Evolutionary conservation across 352 stramenopile genomes (phyloP).

Genomic region (Thraustochytrium striatum): DNA sequence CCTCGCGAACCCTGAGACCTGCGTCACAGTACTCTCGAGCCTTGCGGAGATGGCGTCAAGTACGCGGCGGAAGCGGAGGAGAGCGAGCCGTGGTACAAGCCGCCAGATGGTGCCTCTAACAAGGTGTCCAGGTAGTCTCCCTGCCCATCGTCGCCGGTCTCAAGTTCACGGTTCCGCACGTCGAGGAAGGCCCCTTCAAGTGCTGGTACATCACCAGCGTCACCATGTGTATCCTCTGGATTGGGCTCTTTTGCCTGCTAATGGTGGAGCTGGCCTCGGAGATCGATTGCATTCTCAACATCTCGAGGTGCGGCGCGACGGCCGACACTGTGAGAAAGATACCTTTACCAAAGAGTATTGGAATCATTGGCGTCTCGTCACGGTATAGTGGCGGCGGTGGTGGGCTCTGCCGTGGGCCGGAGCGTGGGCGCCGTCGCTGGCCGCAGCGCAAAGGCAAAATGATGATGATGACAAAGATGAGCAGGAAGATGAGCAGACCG

Average conservation of each 20-base stretch:
- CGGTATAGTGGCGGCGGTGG: too few relatives aligned
- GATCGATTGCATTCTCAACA: slow-evolving; percentile 53
- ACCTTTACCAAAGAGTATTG: too few relatives aligned
- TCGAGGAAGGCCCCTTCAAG: slow-evolving; percentile 28
- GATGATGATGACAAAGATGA: slow-evolving; percentile 41
- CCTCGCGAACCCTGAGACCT: too few relatives aligned
- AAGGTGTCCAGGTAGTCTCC: slow-evolving; percentile 43
- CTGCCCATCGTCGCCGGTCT: neutral
- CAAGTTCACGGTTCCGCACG: slow-evolving; percentile 36
- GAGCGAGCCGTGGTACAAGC: slow-evolving; percentile 8
- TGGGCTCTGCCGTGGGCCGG: too few relatives aligned
- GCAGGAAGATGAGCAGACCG: neutral
- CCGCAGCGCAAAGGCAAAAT: too few relatives aligned
- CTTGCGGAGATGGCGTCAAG: slow-evolving; percentile 4
- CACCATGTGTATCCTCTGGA: slow-evolving; percentile 58
- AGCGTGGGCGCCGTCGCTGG: too few relatives aligned
- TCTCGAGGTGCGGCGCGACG: too few relatives aligned
- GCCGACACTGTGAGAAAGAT: too few relatives aligned
- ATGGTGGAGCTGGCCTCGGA: slow-evolving; percentile 53
- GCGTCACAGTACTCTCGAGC: too few relatives aligned
- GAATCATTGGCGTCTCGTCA: too few relatives aligned
- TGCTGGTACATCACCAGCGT: slow-evolving; percentile 52
- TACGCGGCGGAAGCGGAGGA: slow-evolving; percentile 5
- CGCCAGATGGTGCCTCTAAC: neutral
- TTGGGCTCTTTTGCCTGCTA: slow-evolving; percentile 54